Conservation (phyloP, 352 stramenopile genomes). For the Pythium guiyangense region DNA sequence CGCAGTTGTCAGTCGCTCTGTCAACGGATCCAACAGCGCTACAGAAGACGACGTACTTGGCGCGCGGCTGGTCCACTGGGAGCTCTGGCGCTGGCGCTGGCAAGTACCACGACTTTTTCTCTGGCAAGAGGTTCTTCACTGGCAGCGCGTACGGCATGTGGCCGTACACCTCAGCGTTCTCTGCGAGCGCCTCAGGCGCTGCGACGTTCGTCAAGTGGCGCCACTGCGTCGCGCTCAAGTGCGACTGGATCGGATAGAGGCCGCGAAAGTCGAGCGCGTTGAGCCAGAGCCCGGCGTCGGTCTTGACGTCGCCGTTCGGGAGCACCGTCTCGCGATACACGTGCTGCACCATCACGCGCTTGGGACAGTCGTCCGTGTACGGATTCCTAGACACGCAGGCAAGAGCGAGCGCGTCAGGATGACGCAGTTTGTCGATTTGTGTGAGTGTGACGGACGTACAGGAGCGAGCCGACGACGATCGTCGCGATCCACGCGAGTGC, state of each 20-base stretch:
- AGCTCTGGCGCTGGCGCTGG: constrained; percentile 25
- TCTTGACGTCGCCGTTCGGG: constrained; percentile 34
- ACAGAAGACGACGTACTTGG: constrained; percentile 21
- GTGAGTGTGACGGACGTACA: constrained; percentile 21
- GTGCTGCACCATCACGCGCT: constrained; percentile 66
- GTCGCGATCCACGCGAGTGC: constrained; percentile 27
- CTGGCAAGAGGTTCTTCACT: constrained; percentile 58
- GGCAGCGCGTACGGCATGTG: constrained; percentile 65
- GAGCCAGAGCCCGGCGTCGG: constrained; percentile 68
- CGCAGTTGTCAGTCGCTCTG: not conserved
- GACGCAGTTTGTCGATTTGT: not conserved
- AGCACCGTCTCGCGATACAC: constrained; percentile 49
- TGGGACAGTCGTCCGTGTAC: constrained; percentile 69
- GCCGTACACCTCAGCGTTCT: constrained; percentile 59
- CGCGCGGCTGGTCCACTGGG: constrained; percentile 13
- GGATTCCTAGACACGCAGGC: constrained; percentile 38
- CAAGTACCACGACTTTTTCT: constrained; percentile 73
- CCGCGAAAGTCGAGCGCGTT: constrained; percentile 70
- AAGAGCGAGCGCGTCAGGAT: not conserved
- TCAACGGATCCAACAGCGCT: not conserved
- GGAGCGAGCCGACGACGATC: constrained; percentile 41
- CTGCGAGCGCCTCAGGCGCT: constrained; percentile 30
- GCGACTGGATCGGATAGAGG: constrained; percentile 35
- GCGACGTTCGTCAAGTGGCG: constrained; percentile 26
- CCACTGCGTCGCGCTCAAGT: constrained; percentile 50